Evolutionary conservation across 352 stramenopile species (phyloP), one percentile per base, ranked within the genome.

Genomic region (Phytophthora cryptogea): DNA sequence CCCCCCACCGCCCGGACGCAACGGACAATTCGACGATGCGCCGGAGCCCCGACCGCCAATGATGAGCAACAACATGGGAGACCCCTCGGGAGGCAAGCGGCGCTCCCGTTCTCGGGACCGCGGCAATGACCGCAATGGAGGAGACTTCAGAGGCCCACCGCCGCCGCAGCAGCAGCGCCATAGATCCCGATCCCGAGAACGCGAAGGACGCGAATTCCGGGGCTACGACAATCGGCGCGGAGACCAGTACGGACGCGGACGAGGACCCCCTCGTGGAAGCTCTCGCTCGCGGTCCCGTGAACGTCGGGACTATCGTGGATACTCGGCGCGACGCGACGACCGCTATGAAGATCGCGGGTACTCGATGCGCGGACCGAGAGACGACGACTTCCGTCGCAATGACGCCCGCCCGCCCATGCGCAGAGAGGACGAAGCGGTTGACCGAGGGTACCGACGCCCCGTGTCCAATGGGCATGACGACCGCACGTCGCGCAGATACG

Each of bases 1-100:
- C 0, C 51, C 47, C 16, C 59, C 68, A 4, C 66, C 78, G 4
- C 67, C 76, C 2, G 61, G 60, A 13, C 78, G 69, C 31, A 72
- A 69, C 6, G 76, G 72, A 0, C 83, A 92, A 67, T 92, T 92
- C 54, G 80, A 92, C 16, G 78, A 92, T 57, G 80, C 83, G 14
- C 66, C 69, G 0, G 72, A 73, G 55, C 66, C 51, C 36, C 60
- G 55, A 27, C 40, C 39, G 8, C 41, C 60, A 55, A 31, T 49
- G 30, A 50, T 46, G 27, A 51, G 20, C 35, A 55, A 67, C 31
- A 41, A 57, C 51, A 62, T 70, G 44, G 61, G 33, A 35, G 61
- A 46, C n/a, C 39, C 62, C 13, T 70, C 54, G 0, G 55, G 52
- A 23, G 47, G 41, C 4, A 68, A 68, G 33, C 62, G 57, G 28